Base-by-base conservation (phyloP, 2,329 filamentous ascomycete genomes). In the Ceratocystis harringtonii region DNA sequence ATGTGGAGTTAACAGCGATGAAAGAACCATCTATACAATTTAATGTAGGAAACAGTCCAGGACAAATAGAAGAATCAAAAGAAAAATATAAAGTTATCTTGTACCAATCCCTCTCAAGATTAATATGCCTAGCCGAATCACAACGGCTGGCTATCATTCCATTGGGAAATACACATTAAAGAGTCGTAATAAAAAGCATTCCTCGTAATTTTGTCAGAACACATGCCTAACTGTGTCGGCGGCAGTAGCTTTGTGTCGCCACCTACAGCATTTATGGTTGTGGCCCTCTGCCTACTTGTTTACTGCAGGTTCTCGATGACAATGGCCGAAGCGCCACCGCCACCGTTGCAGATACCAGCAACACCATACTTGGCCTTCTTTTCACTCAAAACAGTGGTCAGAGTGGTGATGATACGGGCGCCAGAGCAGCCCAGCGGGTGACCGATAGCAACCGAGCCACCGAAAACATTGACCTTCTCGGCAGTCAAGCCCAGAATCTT, bases 261-360 rank as follows among this genome's bases (percentile, higher is more conserved):
- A 15, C 28, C 28, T 30, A 12, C 28, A 30, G 25, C 28, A 58
- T 58, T 28, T 36, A 36, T 36, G n/a, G 28, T 36, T 25, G 8
- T 58, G 32, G 32, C 17, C 19, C 32, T 28, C n/a, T 58, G 28
- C 5, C n/a, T 10, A 8, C 17, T 58, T 10, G 25, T 74, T 76
- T 77, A 83, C 76, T 83, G 80, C 72, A 85, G 74, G 73, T 75
- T 84, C 81, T 99, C 94, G 72, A 99, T 84, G 69, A 99, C 90
- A 70, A 99, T 79, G 67, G 94, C 94, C 72, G 90, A 95, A 68
- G 94, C 94, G 75, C 94, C 94, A 71, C 94, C 94, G 66, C 94
- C 94, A 70, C 94, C 94, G 76, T 99, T 99, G 85, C 94, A 99
- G 74, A 99, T 97, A 73, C 90, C 94, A 48, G 89, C 92, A 73